phyloP scores from a whole-genome alignment of 2,329 filamentous ascomycete genomes.

The Emmonsia crescens region DNA sequence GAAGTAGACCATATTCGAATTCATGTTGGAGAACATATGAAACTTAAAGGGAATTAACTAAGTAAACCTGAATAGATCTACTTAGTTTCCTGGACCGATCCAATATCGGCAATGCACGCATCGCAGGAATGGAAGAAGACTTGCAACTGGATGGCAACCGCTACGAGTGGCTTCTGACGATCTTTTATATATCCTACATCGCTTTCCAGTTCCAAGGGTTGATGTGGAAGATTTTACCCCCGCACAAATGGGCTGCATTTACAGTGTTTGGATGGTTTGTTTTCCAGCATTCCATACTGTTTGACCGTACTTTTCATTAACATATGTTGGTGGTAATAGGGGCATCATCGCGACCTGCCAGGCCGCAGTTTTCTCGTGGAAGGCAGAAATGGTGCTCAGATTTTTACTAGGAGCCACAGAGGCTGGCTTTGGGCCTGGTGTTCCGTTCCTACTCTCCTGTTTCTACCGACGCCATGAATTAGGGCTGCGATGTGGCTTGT shows the following conservation, averaged over 20 bases:
- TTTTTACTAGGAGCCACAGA: conserved; percentile 40
- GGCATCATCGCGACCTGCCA: conserved; percentile 40
- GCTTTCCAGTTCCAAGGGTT: conserved; percentile 32
- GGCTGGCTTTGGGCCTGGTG: conserved; percentile 35
- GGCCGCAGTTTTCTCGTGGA: conserved; percentile 35
- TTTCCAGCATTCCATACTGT: background rate
- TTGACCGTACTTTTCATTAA: background rate
- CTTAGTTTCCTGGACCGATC: conserved; percentile 40
- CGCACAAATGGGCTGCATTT: conserved; percentile 35
- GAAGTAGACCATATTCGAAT: background rate
- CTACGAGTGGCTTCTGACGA: conserved; percentile 43
- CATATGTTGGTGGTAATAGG: conserved; percentile 20
- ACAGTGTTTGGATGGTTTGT: conserved; percentile 33
- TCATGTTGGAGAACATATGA: background rate
- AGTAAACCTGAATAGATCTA: conserved; percentile 27
- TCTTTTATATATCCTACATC: conserved; percentile 44
- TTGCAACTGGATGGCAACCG: conserved; percentile 37
- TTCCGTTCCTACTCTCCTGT: conserved; percentile 44
- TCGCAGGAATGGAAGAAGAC: conserved; percentile 43
- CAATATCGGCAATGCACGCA: conserved; percentile 43
- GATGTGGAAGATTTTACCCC: conserved; percentile 36
- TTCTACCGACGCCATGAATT: conserved; percentile 50
- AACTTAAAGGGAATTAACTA: background rate
- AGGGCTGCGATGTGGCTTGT: conserved; percentile 46
- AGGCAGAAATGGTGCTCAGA: conserved; percentile 39